A percentile compares a stretch with the other conserved stretches of the same genome.
Evolutionary conservation across 371 early-diverging fungal species (phyloP).

Genomic region (Lichtheimia ramosa): DNA sequence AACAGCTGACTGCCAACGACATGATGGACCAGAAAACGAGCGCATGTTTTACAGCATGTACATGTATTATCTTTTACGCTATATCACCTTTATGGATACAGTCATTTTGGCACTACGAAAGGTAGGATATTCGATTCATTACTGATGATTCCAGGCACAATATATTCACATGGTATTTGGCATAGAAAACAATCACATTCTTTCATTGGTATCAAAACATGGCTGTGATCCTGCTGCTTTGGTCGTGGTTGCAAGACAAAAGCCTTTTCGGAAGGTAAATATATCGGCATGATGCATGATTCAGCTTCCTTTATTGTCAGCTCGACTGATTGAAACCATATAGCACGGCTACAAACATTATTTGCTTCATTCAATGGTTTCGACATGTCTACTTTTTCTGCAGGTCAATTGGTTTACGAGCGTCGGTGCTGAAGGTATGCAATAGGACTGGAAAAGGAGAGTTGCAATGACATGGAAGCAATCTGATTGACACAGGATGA

Average conservation of each 20-base stretch:
- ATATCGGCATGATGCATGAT: neutral
- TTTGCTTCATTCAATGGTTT: conserved; percentile 20
- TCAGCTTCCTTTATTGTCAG: neutral
- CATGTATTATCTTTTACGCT: conserved; percentile 18
- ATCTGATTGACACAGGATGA: no score
- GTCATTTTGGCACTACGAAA: conserved; percentile 22
- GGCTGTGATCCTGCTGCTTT: conserved; percentile 18
- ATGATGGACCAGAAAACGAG: neutral
- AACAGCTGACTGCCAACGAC: neutral
- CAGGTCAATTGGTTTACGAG: neutral
- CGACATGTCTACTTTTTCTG: conserved; percentile 21
- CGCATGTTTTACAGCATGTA: conserved; percentile 22
- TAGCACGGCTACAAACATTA: conserved; percentile 19
- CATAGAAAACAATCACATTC: conserved; percentile 23
- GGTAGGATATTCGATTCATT: conserved; percentile 2
- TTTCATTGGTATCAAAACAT: conserved; percentile 29
- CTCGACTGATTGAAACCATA: no score
- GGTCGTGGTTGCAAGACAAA: conserved; percentile 27
- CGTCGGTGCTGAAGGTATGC: neutral
- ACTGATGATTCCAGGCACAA: no score
- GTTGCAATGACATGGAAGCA: no score
- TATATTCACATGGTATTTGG: no score
- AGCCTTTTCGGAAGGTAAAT: conserved; percentile 26
- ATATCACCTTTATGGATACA: conserved; percentile 19
- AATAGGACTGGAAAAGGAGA: neutral